Base-by-base conservation (phyloP, 768 basidiomycete genomes). In the Candolleomyces eurysporus region DNA sequence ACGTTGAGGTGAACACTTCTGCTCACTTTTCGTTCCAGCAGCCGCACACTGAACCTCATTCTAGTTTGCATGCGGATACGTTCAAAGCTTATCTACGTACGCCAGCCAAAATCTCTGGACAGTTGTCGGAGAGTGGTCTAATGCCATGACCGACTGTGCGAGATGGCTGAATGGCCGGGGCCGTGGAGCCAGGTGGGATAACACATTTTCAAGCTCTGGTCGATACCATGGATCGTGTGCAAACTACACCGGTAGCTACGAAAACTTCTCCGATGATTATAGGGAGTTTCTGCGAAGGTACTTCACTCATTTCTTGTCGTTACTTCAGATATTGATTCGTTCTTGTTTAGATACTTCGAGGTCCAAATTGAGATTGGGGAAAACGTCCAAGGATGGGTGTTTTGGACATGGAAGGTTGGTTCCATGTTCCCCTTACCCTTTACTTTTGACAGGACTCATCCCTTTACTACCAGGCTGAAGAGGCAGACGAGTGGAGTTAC, bases 71-170 rank as follows among this genome's bases (percentile, higher is more conserved):
- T 92, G 90, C 69, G 75, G 75, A 42, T 76, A 81, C 58, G 77
- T 79, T 13, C 68, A 76, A 30, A 75, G 67, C 51, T 76, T 89
- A 19, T 71, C 77, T 3, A 62, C 71, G 3, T 90, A 77, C 67
- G 78, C 84, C 6, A 61, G 76, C 5, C 72, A 75, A 10, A 87
- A 88, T 63, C 75, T 92, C 36, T 91, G 87, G 87, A 91, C 89
- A 2, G 76, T 92, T 32, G 78, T 88, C 13, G 91, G 92, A 22
- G 92, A 94, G 78, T 94, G 90, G 86, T 89, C 89, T 16, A 85
- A 80, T 21, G 86, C 89, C 0, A 72, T 80, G 9, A 91, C 89
- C 0, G 90, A 91, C 69, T 94, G 91, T 66, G 87, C 91, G 0
- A 73, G 73, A 66, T 93, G 89, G 88, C 77, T 94, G 8, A 94